phyloP scores from a whole-genome alignment of 169 alveolate genomes.

The Cyclospora cayetanensis region DNA sequence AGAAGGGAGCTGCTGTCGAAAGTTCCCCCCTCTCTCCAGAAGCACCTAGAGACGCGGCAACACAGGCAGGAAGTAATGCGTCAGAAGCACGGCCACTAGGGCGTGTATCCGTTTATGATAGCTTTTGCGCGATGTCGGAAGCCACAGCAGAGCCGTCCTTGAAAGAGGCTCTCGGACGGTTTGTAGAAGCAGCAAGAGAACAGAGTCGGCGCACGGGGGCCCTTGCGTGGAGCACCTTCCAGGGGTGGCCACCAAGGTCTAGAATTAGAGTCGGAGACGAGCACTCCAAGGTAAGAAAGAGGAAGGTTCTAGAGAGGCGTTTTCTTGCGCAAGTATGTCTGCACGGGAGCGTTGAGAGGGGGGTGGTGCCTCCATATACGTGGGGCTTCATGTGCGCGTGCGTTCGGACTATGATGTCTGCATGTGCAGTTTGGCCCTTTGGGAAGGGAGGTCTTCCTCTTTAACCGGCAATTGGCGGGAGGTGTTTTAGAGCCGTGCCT shows the following conservation, averaged over 20 bases:
- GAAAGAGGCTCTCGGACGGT: not conserved
- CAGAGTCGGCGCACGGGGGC: not conserved
- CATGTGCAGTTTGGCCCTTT: conserved; percentile 47
- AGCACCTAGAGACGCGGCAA: not conserved
- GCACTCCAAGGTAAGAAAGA: not conserved
- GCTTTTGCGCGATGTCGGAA: not conserved
- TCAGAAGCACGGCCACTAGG: not conserved
- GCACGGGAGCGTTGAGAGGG: not conserved
- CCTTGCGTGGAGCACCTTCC: conserved; percentile 17
- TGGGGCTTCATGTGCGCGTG: no score
- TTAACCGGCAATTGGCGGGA: not conserved
- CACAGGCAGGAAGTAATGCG: not conserved
- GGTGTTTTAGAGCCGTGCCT: not conserved
- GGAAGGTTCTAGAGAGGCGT: not conserved
- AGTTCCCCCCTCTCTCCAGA: no score
- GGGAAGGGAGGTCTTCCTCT: conserved; percentile 32
- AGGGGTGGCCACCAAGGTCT: conserved; percentile 51
- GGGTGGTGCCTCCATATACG: no score
- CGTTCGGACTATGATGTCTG: no score
- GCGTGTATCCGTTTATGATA: not conserved
- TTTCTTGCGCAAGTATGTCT: not conserved
- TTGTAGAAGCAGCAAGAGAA: not conserved
- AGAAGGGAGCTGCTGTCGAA: no score
- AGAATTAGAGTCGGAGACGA: conserved; percentile 30
- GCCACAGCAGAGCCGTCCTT: not conserved